Base-by-base conservation (phyloP, 768 basidiomycete genomes). In the Mycena crocata region DNA sequence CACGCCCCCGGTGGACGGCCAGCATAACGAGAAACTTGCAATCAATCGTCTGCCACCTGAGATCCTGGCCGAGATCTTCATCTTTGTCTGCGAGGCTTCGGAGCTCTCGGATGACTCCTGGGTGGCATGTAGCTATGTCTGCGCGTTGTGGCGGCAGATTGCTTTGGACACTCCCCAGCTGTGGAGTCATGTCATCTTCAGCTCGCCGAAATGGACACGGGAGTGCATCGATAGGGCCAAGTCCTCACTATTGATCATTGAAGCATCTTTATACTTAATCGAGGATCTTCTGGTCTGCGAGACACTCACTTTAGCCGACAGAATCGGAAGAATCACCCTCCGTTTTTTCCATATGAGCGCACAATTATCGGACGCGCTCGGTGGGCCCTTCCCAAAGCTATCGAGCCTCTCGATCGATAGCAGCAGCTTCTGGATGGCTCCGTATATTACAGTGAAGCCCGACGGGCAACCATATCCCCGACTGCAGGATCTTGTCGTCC, bases 51-150 rank as follows among this genome's bases (percentile, higher is more conserved):
- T 68, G 23, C 67, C 67, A 1, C 57, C 62, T 5, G 67, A 68
- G 50, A 42, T 68, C 34, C 42, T 68, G 14, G 57, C 62, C 28
- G 57, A 64, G 42, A 59, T 63, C 14, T 68, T 68, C 57, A 15
- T 59, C 5, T 21, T 59, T 12, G 8, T 59, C n/a, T 68, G 62
- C 37, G 67, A 64, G 35, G 37, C 34, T 1, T 64, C 24, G 19
- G 42, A 51, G 9, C 23, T 49, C 2, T 24, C 21, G 3, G 67
- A 68, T 39, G 40, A 46, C 23, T 54, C 57, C 23, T 68, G 67
- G 67, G 39, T 63, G 7, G 50, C n/a, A 1, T 68, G 67, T 44
- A 68, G 67, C 46, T 46, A 64, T 10, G 58, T 68, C 15, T 68
- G 57, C 45, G 51, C 67, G 17, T 35, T 45, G 14, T 68, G 67